Conservation (phyloP, 2,329 filamentous ascomycete genomes). For the Xylaria sp. region DNA sequence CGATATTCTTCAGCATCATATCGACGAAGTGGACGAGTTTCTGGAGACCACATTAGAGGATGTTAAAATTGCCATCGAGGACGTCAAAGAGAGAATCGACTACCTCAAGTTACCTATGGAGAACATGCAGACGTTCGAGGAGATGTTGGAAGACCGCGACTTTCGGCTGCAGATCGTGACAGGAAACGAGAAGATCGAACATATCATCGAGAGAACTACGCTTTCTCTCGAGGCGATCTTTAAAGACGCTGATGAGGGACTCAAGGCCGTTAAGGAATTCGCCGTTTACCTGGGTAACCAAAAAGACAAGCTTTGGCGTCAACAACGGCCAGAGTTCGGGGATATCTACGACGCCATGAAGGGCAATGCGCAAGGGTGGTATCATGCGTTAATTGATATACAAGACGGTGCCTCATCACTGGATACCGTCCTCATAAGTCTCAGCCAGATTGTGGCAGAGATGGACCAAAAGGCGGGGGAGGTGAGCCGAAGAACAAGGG, state of each 20-base stretch:
- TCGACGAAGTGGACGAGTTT: conserved; percentile 93
- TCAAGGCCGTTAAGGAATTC: conserved; percentile 80
- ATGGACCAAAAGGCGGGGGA: conserved; percentile 88
- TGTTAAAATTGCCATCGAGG: conserved; percentile 78
- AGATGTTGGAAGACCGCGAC: conserved; percentile 84
- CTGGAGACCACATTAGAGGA: conserved; percentile 88
- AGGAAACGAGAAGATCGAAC: conserved; percentile 91
- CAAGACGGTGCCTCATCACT: conserved; percentile 78
- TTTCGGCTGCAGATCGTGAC: conserved; percentile 86
- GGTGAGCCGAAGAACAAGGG: conserved; percentile 81
- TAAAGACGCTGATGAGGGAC: conserved; percentile 81
- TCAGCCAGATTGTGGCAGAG: conserved; percentile 82
- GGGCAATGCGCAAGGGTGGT: conserved; percentile 92
- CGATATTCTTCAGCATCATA: conserved; percentile 87
- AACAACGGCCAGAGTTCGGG: conserved; percentile 70
- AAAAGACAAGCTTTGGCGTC: conserved; percentile 68
- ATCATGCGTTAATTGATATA: conserved; percentile 79
- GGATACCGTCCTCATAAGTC: conserved; percentile 74
- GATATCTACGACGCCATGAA: conserved; percentile 91
- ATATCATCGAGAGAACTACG: conserved; percentile 84
- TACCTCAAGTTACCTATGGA: conserved; percentile 85
- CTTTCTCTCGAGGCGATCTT: conserved; percentile 79
- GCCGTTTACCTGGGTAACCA: conserved; percentile 78
- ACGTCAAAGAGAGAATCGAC: conserved; percentile 82
- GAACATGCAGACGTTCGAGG: conserved; percentile 84